These are phyloP conservation scores for Globisporangium perplexum DNA, from an alignment of 352 stramenopile species.

Conservation along the genomic window DNA sequence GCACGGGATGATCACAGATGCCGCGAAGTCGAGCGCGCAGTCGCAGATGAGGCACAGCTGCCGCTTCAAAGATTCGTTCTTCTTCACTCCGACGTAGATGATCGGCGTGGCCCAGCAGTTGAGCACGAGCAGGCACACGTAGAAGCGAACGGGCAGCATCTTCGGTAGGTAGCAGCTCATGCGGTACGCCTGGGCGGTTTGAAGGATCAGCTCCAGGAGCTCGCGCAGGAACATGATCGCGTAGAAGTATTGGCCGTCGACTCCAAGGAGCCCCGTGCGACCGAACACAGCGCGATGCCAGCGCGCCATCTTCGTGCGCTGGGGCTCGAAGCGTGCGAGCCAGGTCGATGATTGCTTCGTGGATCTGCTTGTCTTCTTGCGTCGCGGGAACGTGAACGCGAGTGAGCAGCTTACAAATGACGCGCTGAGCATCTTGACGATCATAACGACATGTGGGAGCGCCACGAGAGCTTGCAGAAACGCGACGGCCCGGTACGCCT, in stretches of 20 bases:
- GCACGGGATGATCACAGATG: constrained; percentile 10
- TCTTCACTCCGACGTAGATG: neutral
- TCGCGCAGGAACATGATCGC: neutral
- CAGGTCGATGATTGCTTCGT: neutral
- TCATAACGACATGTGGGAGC: neutral
- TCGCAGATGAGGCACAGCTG: constrained; percentile 8
- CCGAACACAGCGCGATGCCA: neutral
- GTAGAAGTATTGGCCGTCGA: neutral
- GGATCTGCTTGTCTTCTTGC: neutral
- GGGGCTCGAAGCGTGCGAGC: neutral
- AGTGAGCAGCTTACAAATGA: neutral
- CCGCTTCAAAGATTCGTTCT: constrained; percentile 8
- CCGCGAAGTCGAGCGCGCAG: constrained; percentile 14
- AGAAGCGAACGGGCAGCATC: constrained; percentile 6
- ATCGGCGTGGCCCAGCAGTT: constrained; percentile 21
- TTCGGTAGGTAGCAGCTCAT: constrained; percentile 12
- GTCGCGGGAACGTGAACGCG: neutral
- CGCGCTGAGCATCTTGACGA: neutral
- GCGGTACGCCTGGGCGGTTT: constrained; percentile 20
- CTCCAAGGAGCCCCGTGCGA: neutral
- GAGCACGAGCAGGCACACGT: constrained; percentile 7
- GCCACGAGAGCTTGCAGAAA: neutral
- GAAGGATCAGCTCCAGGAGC: neutral
- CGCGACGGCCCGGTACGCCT: neutral
- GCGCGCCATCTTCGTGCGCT: neutral